phyloP scores from a whole-genome alignment of 306 rosid species.

The Corylus americana region DNA sequence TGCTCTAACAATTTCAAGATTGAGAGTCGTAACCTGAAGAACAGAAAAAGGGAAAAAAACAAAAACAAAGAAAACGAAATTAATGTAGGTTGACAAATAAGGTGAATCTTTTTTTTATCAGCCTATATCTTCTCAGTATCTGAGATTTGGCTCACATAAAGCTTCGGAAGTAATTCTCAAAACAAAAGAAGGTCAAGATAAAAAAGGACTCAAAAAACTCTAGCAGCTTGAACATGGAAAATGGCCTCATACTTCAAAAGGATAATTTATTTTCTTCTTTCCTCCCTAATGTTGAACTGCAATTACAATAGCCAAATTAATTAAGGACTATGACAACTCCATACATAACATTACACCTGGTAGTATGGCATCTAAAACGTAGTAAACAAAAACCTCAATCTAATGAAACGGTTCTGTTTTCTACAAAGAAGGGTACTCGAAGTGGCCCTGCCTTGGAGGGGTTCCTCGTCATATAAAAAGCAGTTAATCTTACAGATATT shows the following conservation, averaged over 20 bases:
- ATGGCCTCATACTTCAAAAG: not conserved
- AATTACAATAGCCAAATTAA: not conserved
- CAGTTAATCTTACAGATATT: conserved; percentile 65
- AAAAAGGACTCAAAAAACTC: not conserved
- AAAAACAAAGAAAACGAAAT: conserved; percentile 6
- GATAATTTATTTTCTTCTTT: not conserved
- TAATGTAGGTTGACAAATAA: not conserved
- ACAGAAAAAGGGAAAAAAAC: conserved; percentile 21
- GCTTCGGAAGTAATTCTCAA: not conserved
- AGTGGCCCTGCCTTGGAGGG: too few species aligned
- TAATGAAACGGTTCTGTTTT: not conserved
- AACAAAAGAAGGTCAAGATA: not conserved
- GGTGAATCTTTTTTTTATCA: not conserved
- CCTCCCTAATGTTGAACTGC: not conserved
- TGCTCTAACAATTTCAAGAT: conserved; percentile 90
- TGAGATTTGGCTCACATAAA: not conserved
- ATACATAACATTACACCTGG: not conserved
- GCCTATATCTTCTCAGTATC: not conserved
- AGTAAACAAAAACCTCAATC: not conserved
- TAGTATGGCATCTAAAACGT: not conserved
- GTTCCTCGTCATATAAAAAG: not conserved
- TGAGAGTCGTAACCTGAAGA: conserved; percentile 86
- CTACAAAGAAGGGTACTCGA: not conserved
- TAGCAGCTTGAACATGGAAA: not conserved
- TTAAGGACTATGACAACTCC: not conserved